Conservation (phyloP, 768 basidiomycete genomes). For the Amyloporia xantha region DNA sequence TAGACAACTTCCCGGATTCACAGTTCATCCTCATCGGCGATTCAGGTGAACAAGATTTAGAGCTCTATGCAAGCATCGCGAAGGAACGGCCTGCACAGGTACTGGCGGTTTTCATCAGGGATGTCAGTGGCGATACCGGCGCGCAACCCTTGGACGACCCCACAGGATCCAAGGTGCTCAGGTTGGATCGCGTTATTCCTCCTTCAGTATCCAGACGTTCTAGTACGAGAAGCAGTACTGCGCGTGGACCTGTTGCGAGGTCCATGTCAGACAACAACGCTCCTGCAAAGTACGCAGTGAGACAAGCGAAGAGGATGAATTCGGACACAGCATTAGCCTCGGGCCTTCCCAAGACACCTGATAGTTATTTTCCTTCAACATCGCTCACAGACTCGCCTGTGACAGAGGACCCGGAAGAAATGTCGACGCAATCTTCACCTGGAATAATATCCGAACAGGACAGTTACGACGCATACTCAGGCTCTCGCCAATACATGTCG, state of each 20-base stretch:
- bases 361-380: conserved; percentile 13
- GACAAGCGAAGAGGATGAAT: conserved; percentile 7
- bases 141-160: conserved; percentile 52
- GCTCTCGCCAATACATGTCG: conserved; percentile 22
- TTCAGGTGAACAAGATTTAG: conserved; percentile 91
- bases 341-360: neutral
- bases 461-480: conserved; percentile 1
- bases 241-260: conserved; percentile 2
- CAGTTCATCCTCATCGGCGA: conserved; percentile 86
- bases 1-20: conserved; percentile 67
- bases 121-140: conserved; percentile 41
- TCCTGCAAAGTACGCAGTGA: neutral
- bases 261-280: conserved; percentile 11
- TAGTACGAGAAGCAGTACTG: conserved; percentile 3
- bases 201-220: conserved; percentile 1
- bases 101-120: conserved; percentile 76
- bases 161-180: conserved; percentile 35
- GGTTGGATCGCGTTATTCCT: neutral
- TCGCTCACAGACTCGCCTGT: conserved; percentile 12
- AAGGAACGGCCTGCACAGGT: conserved; percentile 62
- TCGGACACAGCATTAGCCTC: conserved; percentile 8
- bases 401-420: conserved; percentile 17
- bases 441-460: neutral
- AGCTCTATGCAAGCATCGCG: conserved; percentile 79
- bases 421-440: conserved; percentile 4